Base-by-base conservation (phyloP, 345 rosid genomes). In the Odontarrhena argentea region DNA sequence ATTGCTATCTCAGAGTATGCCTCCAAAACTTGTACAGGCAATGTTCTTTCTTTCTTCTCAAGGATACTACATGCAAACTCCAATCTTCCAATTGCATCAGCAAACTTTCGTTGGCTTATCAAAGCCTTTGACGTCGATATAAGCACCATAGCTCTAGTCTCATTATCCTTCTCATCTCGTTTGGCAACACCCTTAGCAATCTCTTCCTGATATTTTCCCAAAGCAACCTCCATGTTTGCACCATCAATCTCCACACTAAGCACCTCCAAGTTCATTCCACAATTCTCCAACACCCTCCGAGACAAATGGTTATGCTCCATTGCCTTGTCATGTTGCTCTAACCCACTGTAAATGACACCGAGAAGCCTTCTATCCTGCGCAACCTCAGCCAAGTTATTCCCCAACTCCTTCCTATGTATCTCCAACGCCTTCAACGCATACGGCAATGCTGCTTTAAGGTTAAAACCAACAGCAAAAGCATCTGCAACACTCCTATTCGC, bases 1-100 rank as follows among this genome's bases (percentile, higher is more conserved):
- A 86, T 82, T 1, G 96, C 86, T 77, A 94, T 83, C 77, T 94
- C 99, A 0, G 93, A 85, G 81, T 88, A 91, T 8, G 97, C 96
- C 55, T 88, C 99, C 0, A 91, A 89, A 42, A 91, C 89, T 81
- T 88, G 90, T 36, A 77, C 70, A 5, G 97, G 89, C n/a, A 85
- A 86, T 5, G 70, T 50, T 0, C 7, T 55, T 76, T 87, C 91
- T 78, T 81, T 94, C 78, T 91, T 88, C 73, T 81, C 93, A 6
- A 94, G 84, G 67, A 91, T 86, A 42, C 84, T 88, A 36, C 87
- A 79, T 50, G 97, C 92, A 65, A 86, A 76, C 78, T 88, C 91
- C 58, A 94, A 75, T 76, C 96, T 84, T 77, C 76, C 81, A 77
- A 84, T 91, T 1, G 96, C 43, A 7, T 94, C 97, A 38, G 82